Evolutionary conservation across 2,329 filamentous ascomycete genomes (phyloP), one percentile per base, ranked within the genome.

Genomic region (Penicillium freii): DNA sequence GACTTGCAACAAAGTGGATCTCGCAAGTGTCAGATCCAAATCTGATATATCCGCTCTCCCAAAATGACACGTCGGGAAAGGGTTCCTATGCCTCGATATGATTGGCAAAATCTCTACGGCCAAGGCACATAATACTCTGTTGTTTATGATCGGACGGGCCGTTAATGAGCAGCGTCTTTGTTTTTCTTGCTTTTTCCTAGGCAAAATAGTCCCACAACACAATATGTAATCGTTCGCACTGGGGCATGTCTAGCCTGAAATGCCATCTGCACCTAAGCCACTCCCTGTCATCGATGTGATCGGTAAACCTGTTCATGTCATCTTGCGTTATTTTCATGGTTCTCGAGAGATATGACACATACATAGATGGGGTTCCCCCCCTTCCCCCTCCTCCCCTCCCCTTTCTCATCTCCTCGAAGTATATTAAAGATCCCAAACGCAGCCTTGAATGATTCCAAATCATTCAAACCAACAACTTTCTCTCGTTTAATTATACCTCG

Each of bases 361-460:
- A 27, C 15, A 36, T 25, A 25, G 27, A 40, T 39, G 31, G 15
- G 11, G 21, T 25, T 10, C 5, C n/a, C n/a, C n/a, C 31, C 4
- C 23, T 23, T 23, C 23, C 10, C 5, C 11, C 19, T 8, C 40
- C 3, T 6, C 23, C 31, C 31, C 25, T n/a, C n/a, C 39, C 43
- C 43, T 45, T 45, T 25, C 45, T 44, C 34, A 21, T 15, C 33
- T 29, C 15, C 21, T 27, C 17, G 29, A 52, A 45, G 53, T 57
- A 57, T 61, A 58, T 51, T 51, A 54, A 47, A 34, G 42, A 42
- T 17, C 19, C 25, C 1, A 44, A 39, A 33, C 42, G 25, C 34
- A 49, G 58, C 31, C 42, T 47, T 61, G 53, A n/a, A 45, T 58
- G 46, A 69, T 69, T 69, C 61, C 66, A 69, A 69, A 69, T 69